phyloP scores from a whole-genome alignment of 805 yeast species.

The Clavispora fructus region DNA sequence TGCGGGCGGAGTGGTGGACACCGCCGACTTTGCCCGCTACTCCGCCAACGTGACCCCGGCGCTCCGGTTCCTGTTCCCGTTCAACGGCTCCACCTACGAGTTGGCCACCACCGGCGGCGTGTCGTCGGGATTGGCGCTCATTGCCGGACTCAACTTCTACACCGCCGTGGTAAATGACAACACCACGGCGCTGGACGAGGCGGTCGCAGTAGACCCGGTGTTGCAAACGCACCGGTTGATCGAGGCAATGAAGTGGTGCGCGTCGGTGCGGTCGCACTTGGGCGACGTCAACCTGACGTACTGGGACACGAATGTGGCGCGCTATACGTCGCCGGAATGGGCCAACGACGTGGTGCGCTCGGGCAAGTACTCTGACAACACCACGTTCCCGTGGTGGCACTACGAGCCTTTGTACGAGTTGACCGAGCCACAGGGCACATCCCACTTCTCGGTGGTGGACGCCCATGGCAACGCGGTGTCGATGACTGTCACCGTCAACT shows the following conservation, averaged over 20 bases:
- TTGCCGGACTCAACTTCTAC: slow-evolving; percentile 68
- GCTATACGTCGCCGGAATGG: slow-evolving; percentile 55
- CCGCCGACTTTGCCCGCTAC: slow-evolving; percentile 65
- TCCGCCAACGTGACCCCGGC: slow-evolving; percentile 42
- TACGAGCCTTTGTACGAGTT: slow-evolving; percentile 77
- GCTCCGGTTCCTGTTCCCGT: slow-evolving; percentile 15
- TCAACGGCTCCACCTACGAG: slow-evolving; percentile 15
- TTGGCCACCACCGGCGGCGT: slow-evolving; percentile 57
- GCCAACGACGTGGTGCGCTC: slow-evolving; percentile 38
- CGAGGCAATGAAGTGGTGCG: slow-evolving; percentile 93
- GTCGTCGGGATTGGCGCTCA: slow-evolving; percentile 77
- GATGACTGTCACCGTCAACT: slow-evolving; percentile 83
- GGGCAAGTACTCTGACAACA: slow-evolving; percentile 45
- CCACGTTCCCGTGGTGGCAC: slow-evolving; percentile 63
- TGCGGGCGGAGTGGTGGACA: slow-evolving; percentile 63
- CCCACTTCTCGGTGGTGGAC: slow-evolving; percentile 82
- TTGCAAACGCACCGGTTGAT: slow-evolving; percentile 60
- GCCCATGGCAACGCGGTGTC: slow-evolving; percentile 69
- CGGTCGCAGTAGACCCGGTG: slow-evolving; percentile 3
- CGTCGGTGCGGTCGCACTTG: slow-evolving; percentile 75
- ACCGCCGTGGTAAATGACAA: slow-evolving; percentile 22
- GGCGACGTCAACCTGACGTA: slow-evolving; percentile 55
- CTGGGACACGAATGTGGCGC: slow-evolving; percentile 24
- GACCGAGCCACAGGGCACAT: slow-evolving; percentile 83
- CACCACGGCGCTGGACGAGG: slow-evolving; percentile 6